phyloP scores from a whole-genome alignment of 192 early-diverging fungal genomes.

The Coemansia sp. region DNA sequence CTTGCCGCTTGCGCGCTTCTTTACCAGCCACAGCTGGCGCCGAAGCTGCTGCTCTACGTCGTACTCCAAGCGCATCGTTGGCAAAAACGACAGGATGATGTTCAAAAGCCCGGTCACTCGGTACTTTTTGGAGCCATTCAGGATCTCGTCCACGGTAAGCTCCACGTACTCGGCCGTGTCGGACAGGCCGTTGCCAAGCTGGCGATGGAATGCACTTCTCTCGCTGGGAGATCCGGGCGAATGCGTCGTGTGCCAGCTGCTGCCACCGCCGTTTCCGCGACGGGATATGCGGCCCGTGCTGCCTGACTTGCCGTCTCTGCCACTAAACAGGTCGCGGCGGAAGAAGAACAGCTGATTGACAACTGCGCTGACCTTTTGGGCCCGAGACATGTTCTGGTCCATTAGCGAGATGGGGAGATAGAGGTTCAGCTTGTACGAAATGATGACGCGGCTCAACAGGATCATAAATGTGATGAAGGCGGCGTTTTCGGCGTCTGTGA shows the following conservation, averaged over 20 bases:
- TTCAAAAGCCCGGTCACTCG: slow-evolving; percentile 73
- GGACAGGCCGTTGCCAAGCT: slow-evolving; percentile 9
- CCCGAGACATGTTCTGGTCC: slow-evolving; percentile 88
- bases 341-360: slow-evolving; percentile 82
- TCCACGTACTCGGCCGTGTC: slow-evolving; percentile 62
- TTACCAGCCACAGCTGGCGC: slow-evolving; percentile 75
- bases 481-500: slow-evolving; percentile 95
- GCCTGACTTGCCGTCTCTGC: slow-evolving; percentile 38
- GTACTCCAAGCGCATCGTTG: slow-evolving; percentile 68
- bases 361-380: slow-evolving; percentile 78
- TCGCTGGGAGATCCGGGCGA: slow-evolving; percentile 1
- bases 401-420: slow-evolving; percentile 94
- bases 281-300: slow-evolving; percentile 36
- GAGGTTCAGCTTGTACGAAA: slow-evolving; percentile 85
- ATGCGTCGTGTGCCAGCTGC: slow-evolving; percentile 13
- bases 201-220: slow-evolving; percentile 1
- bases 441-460: slow-evolving; percentile 84
- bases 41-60: slow-evolving; percentile 68
- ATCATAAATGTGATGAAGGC: slow-evolving; percentile 94
- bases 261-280: slow-evolving; percentile 12
- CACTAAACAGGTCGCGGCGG: slow-evolving; percentile 73
- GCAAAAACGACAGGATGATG: slow-evolving; percentile 76
- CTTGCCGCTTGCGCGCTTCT: slow-evolving; percentile 74
- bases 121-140: slow-evolving; percentile 75
- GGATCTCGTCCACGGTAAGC: slow-evolving; percentile 87